Conservation (phyloP, 2,329 filamentous ascomycete species). For the Uncinocarpus reesii region DNA sequence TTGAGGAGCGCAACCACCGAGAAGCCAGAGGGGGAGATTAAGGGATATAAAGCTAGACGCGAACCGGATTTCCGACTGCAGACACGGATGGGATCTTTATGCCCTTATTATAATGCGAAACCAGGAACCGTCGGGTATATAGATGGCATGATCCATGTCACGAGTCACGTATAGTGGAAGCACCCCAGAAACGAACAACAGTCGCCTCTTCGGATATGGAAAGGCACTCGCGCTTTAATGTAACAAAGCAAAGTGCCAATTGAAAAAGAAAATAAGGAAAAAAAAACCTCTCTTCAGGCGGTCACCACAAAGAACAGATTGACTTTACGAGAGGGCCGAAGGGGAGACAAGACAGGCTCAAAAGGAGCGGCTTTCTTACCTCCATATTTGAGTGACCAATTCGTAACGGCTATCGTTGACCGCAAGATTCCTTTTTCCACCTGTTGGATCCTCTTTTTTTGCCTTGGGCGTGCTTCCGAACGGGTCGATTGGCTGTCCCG, state of each 20-base stretch:
- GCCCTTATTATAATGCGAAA: conserved; percentile 5
- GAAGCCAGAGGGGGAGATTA: background rate
- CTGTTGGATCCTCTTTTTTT: background rate
- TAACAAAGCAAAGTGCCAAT: conserved; percentile 5
- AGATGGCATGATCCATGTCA: conserved; percentile 7
- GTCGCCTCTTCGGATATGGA: background rate
- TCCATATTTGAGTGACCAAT: conserved; percentile 16
- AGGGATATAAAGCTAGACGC: background rate
- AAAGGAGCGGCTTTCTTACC: conserved; percentile 17
- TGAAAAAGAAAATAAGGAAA: conserved; percentile 8
- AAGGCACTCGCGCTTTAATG: background rate
- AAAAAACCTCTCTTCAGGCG: conserved; percentile 5
- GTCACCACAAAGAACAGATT: conserved; percentile 6
- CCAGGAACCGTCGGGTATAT: background rate
- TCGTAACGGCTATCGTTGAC: conserved; percentile 11
- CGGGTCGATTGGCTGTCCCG: conserved; percentile 7
- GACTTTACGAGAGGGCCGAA: conserved; percentile 2
- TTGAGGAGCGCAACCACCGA: background rate
- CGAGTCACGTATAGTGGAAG: background rate
- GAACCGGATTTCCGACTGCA: background rate
- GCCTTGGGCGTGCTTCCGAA: background rate
- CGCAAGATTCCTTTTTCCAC: conserved; percentile 15
- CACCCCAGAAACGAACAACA: conserved; percentile 3
- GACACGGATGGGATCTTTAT: conserved; percentile 1
- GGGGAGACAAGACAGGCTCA: background rate